Evolutionary conservation across 257 asterid species (phyloP), one percentile per base, ranked within the genome.

Genomic region (Scutellaria baicalensis): DNA sequence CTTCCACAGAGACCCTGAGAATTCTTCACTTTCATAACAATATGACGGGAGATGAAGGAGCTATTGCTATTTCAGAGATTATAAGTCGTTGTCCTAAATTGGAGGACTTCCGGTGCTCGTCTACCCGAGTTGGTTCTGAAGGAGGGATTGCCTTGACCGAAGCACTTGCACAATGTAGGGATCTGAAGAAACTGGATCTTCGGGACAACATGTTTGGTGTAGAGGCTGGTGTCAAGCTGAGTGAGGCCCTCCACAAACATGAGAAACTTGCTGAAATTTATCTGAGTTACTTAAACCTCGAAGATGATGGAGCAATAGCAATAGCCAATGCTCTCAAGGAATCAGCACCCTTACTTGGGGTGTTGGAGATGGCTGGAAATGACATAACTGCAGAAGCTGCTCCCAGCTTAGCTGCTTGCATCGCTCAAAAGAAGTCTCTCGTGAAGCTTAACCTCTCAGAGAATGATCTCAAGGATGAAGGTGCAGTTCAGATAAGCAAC

Each of bases 1-100:
- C 97, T 78, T 81, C 82, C 59, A 91, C 97, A 2, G 86, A 86
- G 59, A 77, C 71, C 38, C 93, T 94, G 36, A 83, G 70, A 65
- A 75, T 93, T 70, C 97, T 93, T 64, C 97, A 89, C 0, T 93
- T 93, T 75, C 99, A 93, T 50, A 93, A 93, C 72, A 93, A 93
- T 70, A 93, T 93, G 99, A 91, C 99, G 0, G 99, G 99, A 44
- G 99, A 93, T 70, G 94, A 89, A 75, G 99, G 99, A 21, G 97
- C 96, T 45, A 55, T 79, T 20, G 89, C 96, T 10, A 89, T 93
- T 65, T 77, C 97, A 0, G 80, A 84, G 80, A 84, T 93, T 79
- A 84, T 93, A 64, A 84, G 69, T 54, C 89, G 90, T 21, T 89
- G 93, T 72, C 96, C 96, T 56, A 54, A 68, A 8, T 71, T 93